Conservation (phyloP, 805 yeast species). For the Zygosaccharomyces rouxii region DNA sequence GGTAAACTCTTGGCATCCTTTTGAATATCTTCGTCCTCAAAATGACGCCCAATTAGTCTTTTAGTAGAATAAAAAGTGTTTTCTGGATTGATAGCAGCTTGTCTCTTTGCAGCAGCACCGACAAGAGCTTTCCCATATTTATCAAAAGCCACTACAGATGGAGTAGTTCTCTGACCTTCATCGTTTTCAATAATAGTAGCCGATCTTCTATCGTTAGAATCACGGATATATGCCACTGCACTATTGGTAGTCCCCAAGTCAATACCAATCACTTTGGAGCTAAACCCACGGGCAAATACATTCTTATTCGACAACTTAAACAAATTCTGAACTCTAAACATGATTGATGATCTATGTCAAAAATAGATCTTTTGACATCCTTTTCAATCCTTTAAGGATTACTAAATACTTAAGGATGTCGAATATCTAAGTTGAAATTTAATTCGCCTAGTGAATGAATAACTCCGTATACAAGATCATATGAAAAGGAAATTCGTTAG, state of each 20-base stretch:
- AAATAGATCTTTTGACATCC: background rate
- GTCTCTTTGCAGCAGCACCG: conserved; percentile 74
- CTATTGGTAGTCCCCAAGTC: conserved; percentile 85
- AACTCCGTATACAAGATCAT: background rate
- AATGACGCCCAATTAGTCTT: conserved; percentile 72
- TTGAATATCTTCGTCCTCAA: conserved; percentile 64
- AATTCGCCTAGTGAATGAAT: background rate
- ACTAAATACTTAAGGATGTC: background rate
- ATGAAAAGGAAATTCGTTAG: background rate
- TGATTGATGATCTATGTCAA: background rate
- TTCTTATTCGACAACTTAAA: background rate
- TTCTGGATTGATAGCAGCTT: conserved; percentile 67
- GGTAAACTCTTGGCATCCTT: conserved; percentile 61
- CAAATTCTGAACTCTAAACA: conserved; percentile 3
- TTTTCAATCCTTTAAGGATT: background rate
- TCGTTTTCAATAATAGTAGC: conserved; percentile 69
- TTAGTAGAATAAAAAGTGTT: conserved; percentile 81
- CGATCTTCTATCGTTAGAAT: conserved; percentile 50
- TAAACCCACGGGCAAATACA: conserved; percentile 6
- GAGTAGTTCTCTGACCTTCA: conserved; percentile 72
- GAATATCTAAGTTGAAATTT: background rate
- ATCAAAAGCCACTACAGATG: conserved; percentile 68
- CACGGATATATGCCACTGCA: conserved; percentile 58
- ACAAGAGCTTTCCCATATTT: conserved; percentile 42
- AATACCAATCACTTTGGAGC: conserved; percentile 59